A percentile compares a stretch with the other conserved stretches of the same genome.
Conservation (phyloP, 1,284 basidiomycete species). For the Cutaneotrichosporon sp. region DNA sequence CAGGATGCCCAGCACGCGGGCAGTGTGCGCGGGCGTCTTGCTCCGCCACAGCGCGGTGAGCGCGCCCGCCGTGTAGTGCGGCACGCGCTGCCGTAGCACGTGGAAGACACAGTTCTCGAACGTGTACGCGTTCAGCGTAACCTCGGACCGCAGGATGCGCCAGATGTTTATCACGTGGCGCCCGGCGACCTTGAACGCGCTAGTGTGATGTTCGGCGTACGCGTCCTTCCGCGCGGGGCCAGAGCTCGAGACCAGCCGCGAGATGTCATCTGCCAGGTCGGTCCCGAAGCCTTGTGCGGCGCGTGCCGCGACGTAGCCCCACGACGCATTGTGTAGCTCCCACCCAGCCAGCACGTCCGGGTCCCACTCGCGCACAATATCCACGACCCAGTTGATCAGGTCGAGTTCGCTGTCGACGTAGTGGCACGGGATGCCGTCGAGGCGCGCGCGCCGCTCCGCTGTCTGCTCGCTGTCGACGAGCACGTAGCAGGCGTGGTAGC, state of each 20-base stretch:
- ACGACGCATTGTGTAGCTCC: conserved; percentile 85
- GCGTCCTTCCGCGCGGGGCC: conserved; percentile 59
- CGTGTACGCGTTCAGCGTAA: conserved; percentile 75
- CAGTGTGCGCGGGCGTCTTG: conserved; percentile 60
- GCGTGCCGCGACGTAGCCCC: conserved; percentile 85
- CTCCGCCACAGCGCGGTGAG: conserved; percentile 75
- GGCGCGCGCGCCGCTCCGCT: conserved; percentile 23
- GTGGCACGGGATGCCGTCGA: conserved; percentile 59
- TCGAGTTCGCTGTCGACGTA: conserved; percentile 74
- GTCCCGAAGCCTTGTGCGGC: conserved; percentile 62
- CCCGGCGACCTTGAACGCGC: conserved; percentile 81
- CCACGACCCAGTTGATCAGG: conserved; percentile 75
- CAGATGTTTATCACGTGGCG: conserved; percentile 91
- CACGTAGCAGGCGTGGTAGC: conserved; percentile 64
- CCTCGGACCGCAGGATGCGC: conserved; percentile 86
- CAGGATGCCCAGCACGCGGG: conserved; percentile 66
- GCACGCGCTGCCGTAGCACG: conserved; percentile 72
- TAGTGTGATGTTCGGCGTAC: conserved; percentile 75
- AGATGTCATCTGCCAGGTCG: conserved; percentile 67
- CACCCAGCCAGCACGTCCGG: conserved; percentile 91
- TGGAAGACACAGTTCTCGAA: conserved; percentile 90
- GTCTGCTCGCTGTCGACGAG: conserved; percentile 55
- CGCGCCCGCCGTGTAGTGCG: conserved; percentile 68
- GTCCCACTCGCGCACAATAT: conserved; percentile 75
- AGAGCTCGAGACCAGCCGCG: conserved; percentile 62